Conservation (phyloP, 2,329 filamentous ascomycete species). For the Lecanosticta acicola region DNA sequence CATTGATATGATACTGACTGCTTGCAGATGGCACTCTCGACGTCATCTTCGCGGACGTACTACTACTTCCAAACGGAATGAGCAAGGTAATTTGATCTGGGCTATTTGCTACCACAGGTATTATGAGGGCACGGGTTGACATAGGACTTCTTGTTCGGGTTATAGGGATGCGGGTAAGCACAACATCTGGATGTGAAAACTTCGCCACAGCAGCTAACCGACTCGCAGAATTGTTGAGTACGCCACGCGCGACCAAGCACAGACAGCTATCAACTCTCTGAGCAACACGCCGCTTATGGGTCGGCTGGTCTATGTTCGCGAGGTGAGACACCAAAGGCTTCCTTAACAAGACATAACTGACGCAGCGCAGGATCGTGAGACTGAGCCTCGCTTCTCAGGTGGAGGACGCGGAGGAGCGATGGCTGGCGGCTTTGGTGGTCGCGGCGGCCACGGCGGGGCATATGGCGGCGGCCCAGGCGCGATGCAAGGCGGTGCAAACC, state of each 20-base stretch:
- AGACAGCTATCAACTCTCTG: conserved; percentile 92
- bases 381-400: conserved; percentile 76
- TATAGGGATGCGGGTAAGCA: conserved; percentile 99
- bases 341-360: conserved; percentile 10
- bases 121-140: conserved; percentile 95
- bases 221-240: conserved; percentile 94
- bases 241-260: conserved; percentile 97
- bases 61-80: conserved; percentile 99
- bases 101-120: conserved; percentile 63
- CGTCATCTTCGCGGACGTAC: conserved; percentile 98
- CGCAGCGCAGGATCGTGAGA: conserved; percentile 75
- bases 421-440: conserved; percentile 56
- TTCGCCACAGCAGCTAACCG: conserved; percentile 9
- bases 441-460: conserved; percentile 46
- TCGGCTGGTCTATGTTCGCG: conserved; percentile 94
- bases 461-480: conserved; percentile 39
- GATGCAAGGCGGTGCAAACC: conserved; percentile 56
- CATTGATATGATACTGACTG: conserved; percentile 1
- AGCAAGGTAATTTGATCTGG: conserved; percentile 92
- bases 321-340: conserved; percentile 53
- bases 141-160: conserved; percentile 82
- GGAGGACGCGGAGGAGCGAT: conserved; percentile 54
- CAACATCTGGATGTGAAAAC: too few relatives aligned
- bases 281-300: conserved; percentile 99
- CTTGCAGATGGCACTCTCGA: conserved; percentile 70